Percentiles rank a stretch among this genome's conserved stretches.
These are phyloP conservation scores for Dioscorea dumetorum DNA, from an alignment of 106 monocot species.

Conservation along the genomic window DNA sequence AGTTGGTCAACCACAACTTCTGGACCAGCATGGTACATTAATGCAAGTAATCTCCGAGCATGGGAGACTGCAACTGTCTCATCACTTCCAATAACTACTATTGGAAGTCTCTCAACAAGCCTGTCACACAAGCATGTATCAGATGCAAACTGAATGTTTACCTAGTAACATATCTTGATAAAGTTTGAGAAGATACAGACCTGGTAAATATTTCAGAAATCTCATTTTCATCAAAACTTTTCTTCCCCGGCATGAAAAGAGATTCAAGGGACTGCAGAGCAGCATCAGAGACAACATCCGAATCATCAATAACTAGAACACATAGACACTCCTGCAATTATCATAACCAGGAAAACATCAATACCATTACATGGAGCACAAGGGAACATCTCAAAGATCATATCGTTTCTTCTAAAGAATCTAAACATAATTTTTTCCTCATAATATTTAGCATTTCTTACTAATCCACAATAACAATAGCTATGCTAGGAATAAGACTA, in stretches of 20 bases:
- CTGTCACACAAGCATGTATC: conserved; percentile 32
- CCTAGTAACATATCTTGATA: conserved; percentile 3
- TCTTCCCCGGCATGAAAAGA: conserved; percentile 39
- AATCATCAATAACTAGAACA: conserved; percentile 80
- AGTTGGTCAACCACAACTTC: conserved; percentile 58
- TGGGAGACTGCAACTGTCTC: conserved; percentile 66
- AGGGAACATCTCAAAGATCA: too few relatives aligned
- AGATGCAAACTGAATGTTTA: background rate
- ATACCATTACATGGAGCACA: too few relatives aligned
- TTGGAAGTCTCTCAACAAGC: conserved; percentile 59
- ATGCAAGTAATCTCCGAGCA: conserved; percentile 66
- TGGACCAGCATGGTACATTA: conserved; percentile 88
- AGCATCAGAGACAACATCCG: conserved; percentile 51
- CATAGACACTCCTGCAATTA: conserved; percentile 90
- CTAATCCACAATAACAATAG: too few relatives aligned
- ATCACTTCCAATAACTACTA: conserved; percentile 69
- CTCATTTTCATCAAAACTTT: conserved; percentile 55
- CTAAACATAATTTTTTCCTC: too few relatives aligned
- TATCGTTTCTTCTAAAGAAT: too few relatives aligned
- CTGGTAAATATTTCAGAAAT: conserved; percentile 69
- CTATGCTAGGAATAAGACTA: too few relatives aligned
- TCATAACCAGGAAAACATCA: conserved; percentile 5
- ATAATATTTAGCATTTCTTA: too few relatives aligned
- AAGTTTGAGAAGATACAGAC: conserved; percentile 23
- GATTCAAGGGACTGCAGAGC: conserved; percentile 63